A percentile compares a stretch with the other conserved stretches of the same genome.
Evolutionary conservation across 192 early-diverging fungal species (phyloP).

Genomic region (Spinellus fusiger): DNA sequence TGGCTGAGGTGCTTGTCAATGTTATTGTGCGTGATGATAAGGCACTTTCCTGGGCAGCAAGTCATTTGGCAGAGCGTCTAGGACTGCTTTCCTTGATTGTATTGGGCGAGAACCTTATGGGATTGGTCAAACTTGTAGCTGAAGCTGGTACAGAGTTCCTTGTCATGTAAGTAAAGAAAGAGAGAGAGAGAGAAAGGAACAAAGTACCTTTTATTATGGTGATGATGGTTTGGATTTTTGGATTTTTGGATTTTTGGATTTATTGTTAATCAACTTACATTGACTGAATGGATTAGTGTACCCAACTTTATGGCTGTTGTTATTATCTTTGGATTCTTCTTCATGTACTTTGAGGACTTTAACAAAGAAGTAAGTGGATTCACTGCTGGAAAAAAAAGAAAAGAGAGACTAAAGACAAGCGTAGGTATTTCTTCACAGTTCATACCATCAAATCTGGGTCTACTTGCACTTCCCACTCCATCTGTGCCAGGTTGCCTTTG

Average conservation of each 20-base stretch:
- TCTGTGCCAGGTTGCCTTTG: slow-evolving; percentile 39
- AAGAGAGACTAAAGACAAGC: background rate
- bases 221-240: too few species aligned
- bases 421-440: slow-evolving; percentile 25
- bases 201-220: too few species aligned
- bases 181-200: too few species aligned
- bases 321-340: slow-evolving; percentile 44
- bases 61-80: slow-evolving; percentile 44
- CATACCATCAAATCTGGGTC: slow-evolving; percentile 36
- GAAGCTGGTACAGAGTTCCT: slow-evolving; percentile 8
- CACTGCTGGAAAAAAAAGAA: background rate
- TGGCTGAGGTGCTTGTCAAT: slow-evolving; percentile 33
- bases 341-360: slow-evolving; percentile 49
- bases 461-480: slow-evolving; percentile 44
- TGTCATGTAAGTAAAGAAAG: slow-evolving; percentile 25
- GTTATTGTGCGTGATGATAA: slow-evolving; percentile 34
- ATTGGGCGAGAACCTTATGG: slow-evolving; percentile 32
- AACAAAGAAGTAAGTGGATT: slow-evolving; percentile 32
- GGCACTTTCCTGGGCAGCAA: slow-evolving; percentile 41
- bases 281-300: too few species aligned
- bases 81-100: slow-evolving; percentile 43
- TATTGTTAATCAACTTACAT: background rate
- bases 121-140: slow-evolving; percentile 17
- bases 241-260: slow-evolving; percentile 1
- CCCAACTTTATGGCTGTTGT: slow-evolving; percentile 42